phyloP scores from a whole-genome alignment of 371 early-diverging fungal genomes.

The Haplosporangium sp. region DNA sequence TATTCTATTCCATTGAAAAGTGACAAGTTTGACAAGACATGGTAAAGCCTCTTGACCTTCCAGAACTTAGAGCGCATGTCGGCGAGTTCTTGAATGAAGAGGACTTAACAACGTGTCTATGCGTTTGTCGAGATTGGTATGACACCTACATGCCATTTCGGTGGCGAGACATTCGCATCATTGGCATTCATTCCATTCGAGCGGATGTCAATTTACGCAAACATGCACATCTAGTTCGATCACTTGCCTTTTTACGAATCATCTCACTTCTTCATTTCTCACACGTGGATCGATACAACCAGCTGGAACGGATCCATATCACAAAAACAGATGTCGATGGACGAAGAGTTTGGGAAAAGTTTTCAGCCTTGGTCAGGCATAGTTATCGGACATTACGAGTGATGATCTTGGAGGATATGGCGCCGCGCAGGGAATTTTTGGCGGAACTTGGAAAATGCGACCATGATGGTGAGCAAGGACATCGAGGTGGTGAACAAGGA shows the following conservation, averaged over 20 bases:
- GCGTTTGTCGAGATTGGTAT: slow-evolving; percentile 20
- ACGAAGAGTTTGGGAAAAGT: slow-evolving; percentile 25
- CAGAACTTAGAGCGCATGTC: slow-evolving; percentile 14
- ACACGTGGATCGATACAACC: slow-evolving; percentile 10
- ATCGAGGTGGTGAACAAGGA: not conserved
- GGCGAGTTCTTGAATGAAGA: slow-evolving; percentile 13
- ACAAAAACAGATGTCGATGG: slow-evolving; percentile 15
- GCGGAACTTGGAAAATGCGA: not conserved
- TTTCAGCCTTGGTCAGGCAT: slow-evolving; percentile 12
- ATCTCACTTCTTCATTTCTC: slow-evolving; percentile 19
- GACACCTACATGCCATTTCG: slow-evolving; percentile 18
- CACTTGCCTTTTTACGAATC: slow-evolving; percentile 11
- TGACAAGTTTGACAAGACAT: not conserved
- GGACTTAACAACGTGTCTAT: slow-evolving; percentile 10
- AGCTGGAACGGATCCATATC: slow-evolving; percentile 17
- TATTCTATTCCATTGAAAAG: not conserved
- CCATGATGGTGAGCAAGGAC: not conserved
- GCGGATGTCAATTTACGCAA: slow-evolving; percentile 20
- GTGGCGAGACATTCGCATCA: slow-evolving; percentile 12
- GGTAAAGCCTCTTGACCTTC: slow-evolving; percentile 17
- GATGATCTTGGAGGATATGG: slow-evolving; percentile 19
- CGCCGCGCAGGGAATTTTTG: slow-evolving; percentile 12
- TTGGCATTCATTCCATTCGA: slow-evolving; percentile 25
- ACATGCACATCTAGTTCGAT: slow-evolving; percentile 21
- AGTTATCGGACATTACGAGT: slow-evolving; percentile 5